A percentile compares a stretch with the other conserved stretches of the same genome.
Conservation (phyloP, 2,329 filamentous ascomycete genomes). For the Phialemonium atrogriseum region DNA sequence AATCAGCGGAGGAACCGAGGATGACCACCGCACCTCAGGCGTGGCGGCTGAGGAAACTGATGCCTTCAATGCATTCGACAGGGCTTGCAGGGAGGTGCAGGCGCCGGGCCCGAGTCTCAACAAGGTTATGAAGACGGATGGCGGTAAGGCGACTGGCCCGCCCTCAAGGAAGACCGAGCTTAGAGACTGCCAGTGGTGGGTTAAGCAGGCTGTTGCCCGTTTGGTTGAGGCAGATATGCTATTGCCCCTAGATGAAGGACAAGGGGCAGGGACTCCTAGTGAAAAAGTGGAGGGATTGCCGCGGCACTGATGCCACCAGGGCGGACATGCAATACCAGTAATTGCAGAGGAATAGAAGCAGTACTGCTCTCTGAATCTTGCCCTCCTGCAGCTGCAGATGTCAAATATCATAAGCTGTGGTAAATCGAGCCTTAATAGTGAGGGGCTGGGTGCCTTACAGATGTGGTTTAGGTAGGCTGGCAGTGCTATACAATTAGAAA, state of each 20-base stretch:
- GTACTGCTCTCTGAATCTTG: too few relatives aligned
- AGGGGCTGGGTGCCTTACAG: too few relatives aligned
- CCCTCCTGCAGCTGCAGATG: too few relatives aligned
- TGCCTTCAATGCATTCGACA: slow-evolving; percentile 9
- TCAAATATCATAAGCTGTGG: too few relatives aligned
- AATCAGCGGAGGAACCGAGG: slow-evolving; percentile 3
- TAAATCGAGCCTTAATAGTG: too few relatives aligned
- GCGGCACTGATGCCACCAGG: slow-evolving; percentile 3
- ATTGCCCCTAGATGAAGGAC: slow-evolving; percentile 5
- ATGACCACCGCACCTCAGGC: background rate
- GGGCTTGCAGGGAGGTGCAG: slow-evolving; percentile 10
- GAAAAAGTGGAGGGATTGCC: background rate
- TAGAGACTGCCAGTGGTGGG: slow-evolving; percentile 13
- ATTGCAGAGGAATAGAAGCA: too few relatives aligned
- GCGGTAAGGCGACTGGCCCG: background rate
- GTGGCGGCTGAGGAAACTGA: background rate
- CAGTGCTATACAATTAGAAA: too few relatives aligned
- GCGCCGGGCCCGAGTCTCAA: slow-evolving; percentile 13
- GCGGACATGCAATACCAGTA: too few relatives aligned
- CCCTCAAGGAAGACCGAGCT: slow-evolving; percentile 7
- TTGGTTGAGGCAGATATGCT: slow-evolving; percentile 7
- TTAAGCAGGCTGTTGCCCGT: slow-evolving; percentile 8
- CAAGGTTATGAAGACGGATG: slow-evolving; percentile 6
- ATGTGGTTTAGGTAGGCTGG: too few relatives aligned
- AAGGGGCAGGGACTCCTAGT: background rate